These are phyloP conservation scores for Myxozyma neglecta DNA, from an alignment of 805 yeast genomes.

Conservation along the genomic window DNA sequence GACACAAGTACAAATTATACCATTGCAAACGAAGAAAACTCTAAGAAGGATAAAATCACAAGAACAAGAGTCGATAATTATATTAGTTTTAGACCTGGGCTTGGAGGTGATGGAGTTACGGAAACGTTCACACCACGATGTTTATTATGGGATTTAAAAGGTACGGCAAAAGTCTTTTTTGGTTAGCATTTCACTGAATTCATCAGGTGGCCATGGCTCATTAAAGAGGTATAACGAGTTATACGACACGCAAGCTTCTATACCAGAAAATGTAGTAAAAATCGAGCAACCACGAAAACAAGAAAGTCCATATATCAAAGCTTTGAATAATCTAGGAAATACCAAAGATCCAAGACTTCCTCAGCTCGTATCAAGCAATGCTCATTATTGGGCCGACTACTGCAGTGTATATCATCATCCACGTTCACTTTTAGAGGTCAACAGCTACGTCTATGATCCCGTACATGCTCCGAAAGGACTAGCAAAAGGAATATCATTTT, in stretches of 20 bases:
- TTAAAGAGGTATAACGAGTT: constrained; percentile 39
- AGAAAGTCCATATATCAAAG: constrained; percentile 62
- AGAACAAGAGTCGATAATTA: constrained; percentile 44
- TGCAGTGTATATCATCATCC: constrained; percentile 68
- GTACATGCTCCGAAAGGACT: constrained; percentile 38
- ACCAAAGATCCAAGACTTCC: constrained; percentile 27
- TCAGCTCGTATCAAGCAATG: constrained; percentile 44
- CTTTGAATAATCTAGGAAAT: constrained; percentile 46
- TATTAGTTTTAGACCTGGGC: constrained; percentile 50
- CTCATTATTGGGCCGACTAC: constrained; percentile 80
- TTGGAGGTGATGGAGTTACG: constrained; percentile 40
- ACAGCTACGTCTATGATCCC: constrained; percentile 60
- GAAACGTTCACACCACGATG: constrained; percentile 79
- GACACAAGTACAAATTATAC: constrained; percentile 26
- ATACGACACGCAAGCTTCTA: constrained; percentile 20
- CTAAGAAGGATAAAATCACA: not conserved
- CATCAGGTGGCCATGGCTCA: constrained; percentile 52
- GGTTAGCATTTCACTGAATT: not conserved
- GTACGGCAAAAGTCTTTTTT: constrained; percentile 33
- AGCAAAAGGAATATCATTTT: constrained; percentile 35
- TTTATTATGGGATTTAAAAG: constrained; percentile 73
- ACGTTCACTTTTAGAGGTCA: constrained; percentile 52
- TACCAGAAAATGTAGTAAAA: constrained; percentile 34
- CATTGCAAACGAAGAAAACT: constrained; percentile 6
- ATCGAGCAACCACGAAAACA: constrained; percentile 44